Base-by-base conservation (phyloP, 345 rosid species). In the Streptanthus diversifolius region DNA sequence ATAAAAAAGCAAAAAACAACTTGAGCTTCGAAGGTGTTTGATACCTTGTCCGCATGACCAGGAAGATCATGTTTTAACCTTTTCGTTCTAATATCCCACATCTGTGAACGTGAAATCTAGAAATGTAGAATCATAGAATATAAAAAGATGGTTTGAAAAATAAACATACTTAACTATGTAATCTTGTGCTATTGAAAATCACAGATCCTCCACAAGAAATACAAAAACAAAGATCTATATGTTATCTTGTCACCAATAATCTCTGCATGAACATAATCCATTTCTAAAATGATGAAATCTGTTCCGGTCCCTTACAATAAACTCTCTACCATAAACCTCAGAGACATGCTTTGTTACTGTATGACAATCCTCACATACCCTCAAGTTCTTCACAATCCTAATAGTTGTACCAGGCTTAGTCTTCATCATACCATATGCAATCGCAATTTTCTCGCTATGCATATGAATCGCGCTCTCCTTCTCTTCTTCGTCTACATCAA, bases 21-120 rank as follows among this genome's bases (percentile, higher is more conserved):
- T 13, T 7, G 53, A 36, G 47, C 12, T 43, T 29, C 18, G 18
- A 67, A 27, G 56, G 36, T 30, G 58, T 25, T 66, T 74, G 25
- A 24, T 80, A 89, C 98, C 96, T 93, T 95, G 65, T 83, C 97
- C 30, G 85, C 88, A 76, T 91, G 98, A 39, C 97, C 98, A 17
- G 97, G 90, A 52, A 91, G 93, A 73, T 92, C 95, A 83, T 88
- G 95, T 74, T 90, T 92, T 77, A 88, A 77, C 74, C 77, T 88
- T 77, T 80, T 87, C 4, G 95, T 80, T 49, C 90, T 83, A 22
- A 90, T 83, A 65, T 90, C 95, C 98, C 93, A 93, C 47, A 93
- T 84, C 98, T 92, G 62, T 58, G 48, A 48, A 61, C 33, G 66
- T 60, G 10, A 68, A 44, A 8, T 2, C 5, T 6, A 49, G 30